Evolutionary conservation across 2,329 filamentous ascomycete genomes (phyloP), one percentile per base, ranked within the genome.

Genomic region (Tolypocladium album): DNA sequence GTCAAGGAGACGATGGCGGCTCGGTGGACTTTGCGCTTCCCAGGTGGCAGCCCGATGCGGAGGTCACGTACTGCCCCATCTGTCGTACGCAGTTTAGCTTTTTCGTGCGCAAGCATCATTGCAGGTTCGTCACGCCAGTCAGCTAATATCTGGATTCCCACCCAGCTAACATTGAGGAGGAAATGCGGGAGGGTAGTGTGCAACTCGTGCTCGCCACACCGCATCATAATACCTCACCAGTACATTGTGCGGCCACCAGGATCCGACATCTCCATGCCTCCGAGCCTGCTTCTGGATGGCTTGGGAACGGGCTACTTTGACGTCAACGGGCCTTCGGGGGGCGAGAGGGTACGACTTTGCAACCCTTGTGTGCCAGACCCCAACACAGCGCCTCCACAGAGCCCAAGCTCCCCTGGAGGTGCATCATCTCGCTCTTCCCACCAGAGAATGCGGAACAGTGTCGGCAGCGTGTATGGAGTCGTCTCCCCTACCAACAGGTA

Each of bases 111-210:
- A 95, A 95, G 71, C 93, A 97, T 75, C 93, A 97, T 71, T 97
- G 93, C 80, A 85, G 92, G 83, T 88, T 77, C 56, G 82, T 74
- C 39, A 13, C 50, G 22, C 27, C 8, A 47, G 38, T 6, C 17
- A 20, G 12, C 22, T 24, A 15, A 24, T 39, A 42, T 40, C 27
- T 45, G 40, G 12, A 24, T n/a, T 9, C 17, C 24, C 27, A 31
- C 22, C 45, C 17, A 39, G 58, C 65, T 68, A 55, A 69, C 55
- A 8, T 17, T n/a, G 17, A 24, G 4, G 56, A 89, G 87, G 66
- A 97, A 96, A 82, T 97, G 93, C 71, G 93, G 93, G 55, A 82
- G 92, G 62, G 92, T 97, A 11, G 93, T 97, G 31, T 97, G 93
- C 74, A 86, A 87, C 61, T 81, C 85, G 24, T 97, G 93, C 76